Conservation (phyloP, 2,329 filamentous ascomycete genomes). For the Aotearoamyces nothofagi region DNA sequence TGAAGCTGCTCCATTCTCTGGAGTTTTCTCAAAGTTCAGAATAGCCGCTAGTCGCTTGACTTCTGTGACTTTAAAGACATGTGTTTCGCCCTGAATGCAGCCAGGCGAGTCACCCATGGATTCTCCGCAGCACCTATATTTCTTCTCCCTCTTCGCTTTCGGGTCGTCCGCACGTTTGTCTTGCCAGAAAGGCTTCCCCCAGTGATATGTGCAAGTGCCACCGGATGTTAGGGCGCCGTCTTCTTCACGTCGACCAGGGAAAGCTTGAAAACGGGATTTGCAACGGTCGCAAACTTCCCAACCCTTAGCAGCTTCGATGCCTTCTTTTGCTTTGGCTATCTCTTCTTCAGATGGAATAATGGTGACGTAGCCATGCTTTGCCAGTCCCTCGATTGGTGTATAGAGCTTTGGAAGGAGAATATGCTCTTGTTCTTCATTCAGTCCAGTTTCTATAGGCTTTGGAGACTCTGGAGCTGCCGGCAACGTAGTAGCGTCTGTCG, state of each 20-base stretch:
- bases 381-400: constrained; percentile 48
- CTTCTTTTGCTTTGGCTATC: constrained; percentile 49
- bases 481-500: constrained; percentile 14
- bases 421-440: constrained; percentile 54
- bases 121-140: constrained; percentile 69
- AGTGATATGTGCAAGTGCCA: constrained; percentile 70
- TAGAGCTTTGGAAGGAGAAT: constrained; percentile 44
- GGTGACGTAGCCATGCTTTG: constrained; percentile 61
- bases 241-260: constrained; percentile 64
- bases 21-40: constrained; percentile 69
- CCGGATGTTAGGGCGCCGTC: constrained; percentile 65
- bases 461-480: constrained; percentile 23
- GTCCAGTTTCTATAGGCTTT: constrained; percentile 50
- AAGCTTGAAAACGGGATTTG: constrained; percentile 75
- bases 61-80: constrained; percentile 79
- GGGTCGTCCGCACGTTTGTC: constrained; percentile 35
- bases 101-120: constrained; percentile 56
- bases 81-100: constrained; percentile 54
- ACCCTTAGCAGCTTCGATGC: constrained; percentile 50
- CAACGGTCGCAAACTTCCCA: constrained; percentile 89
- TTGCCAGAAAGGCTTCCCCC: constrained; percentile 48
- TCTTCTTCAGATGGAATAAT: constrained; percentile 48
- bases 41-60: constrained; percentile 61
- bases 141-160: constrained; percentile 39
- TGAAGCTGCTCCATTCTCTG: constrained; percentile 39